phyloP scores from a whole-genome alignment of 805 yeast genomes.

The Pichia cephalocereana region DNA sequence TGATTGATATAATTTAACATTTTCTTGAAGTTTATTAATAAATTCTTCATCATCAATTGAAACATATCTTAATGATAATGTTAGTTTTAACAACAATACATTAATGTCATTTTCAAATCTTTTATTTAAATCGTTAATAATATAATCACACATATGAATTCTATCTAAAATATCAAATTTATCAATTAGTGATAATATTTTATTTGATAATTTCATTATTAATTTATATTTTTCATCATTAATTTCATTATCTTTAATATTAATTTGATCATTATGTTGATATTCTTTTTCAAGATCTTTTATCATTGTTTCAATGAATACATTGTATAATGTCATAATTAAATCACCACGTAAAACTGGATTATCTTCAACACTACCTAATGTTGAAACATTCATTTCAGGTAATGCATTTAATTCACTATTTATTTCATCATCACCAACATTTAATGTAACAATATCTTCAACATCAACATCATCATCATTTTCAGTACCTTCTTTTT shows the following conservation, averaged over 20 bases:
- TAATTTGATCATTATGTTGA: too few species aligned
- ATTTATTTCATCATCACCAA: constrained; percentile 36
- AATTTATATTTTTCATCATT: neutral
- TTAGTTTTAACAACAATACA: constrained; percentile 42
- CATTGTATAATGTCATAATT: constrained; percentile 61
- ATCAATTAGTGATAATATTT: constrained; percentile 53
- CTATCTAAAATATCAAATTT: constrained; percentile 63
- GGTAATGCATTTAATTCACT: constrained; percentile 62
- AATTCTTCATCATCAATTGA: constrained; percentile 31
- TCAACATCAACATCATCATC: constrained; percentile 17
- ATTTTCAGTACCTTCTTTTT: constrained; percentile 13
- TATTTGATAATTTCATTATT: constrained; percentile 20
- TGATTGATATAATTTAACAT: constrained; percentile 64
- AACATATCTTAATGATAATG: constrained; percentile 56
- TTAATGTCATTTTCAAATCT: constrained; percentile 32
- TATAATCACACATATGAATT: constrained; percentile 54
- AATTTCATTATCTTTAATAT: too few species aligned
- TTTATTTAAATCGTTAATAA: constrained; percentile 43
- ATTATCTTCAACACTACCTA: constrained; percentile 78
- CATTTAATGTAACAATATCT: constrained; percentile 13
- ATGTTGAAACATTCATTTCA: constrained; percentile 75
- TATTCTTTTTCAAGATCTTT: constrained; percentile 20
- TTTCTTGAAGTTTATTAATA: constrained; percentile 52
- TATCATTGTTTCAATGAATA: constrained; percentile 43
- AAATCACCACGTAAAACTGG: constrained; percentile 72